phyloP scores from a whole-genome alignment of 352 stramenopile genomes.

The Phytophthora citricola region DNA sequence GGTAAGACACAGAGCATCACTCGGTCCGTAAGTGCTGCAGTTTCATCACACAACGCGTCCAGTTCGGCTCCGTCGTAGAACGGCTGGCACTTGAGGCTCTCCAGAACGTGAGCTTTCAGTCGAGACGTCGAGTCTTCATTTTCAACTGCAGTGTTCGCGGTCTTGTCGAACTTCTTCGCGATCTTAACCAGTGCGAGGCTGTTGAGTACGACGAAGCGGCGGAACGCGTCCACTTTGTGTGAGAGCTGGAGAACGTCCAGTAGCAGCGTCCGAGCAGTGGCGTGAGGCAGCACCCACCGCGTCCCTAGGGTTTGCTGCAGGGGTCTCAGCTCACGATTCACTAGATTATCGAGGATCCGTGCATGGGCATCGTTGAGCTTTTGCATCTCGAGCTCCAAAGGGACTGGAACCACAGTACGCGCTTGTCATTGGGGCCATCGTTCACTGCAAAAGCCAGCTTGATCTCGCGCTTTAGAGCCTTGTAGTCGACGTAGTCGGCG shows the following conservation, averaged over 20 bases:
- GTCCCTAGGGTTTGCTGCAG: constrained; percentile 55
- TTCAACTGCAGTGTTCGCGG: constrained; percentile 17
- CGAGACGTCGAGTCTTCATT: constrained; percentile 17
- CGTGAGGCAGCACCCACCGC: constrained; percentile 60
- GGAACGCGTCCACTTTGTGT: constrained; percentile 71
- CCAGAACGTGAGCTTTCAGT: constrained; percentile 48
- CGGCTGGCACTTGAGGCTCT: constrained; percentile 63
- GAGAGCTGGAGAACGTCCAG: constrained; percentile 69
- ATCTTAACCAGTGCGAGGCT: constrained; percentile 84
- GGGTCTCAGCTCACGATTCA: constrained; percentile 41
- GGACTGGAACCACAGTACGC: constrained; percentile 30
- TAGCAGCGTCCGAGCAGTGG: constrained; percentile 61
- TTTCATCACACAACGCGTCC: constrained; percentile 59
- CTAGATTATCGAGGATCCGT: constrained; percentile 61
- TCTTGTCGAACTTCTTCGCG: constrained; percentile 86
- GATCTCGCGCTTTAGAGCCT: constrained; percentile 76
- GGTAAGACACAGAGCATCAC: constrained; percentile 79
- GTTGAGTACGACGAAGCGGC: constrained; percentile 82
- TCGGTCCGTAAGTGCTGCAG: constrained; percentile 59
- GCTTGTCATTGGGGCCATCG: constrained; percentile 1
- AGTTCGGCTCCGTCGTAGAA: constrained; percentile 73
- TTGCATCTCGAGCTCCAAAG: constrained; percentile 58
- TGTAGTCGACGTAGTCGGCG: constrained; percentile 84
- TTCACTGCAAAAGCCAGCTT: constrained; percentile 38
- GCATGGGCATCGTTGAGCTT: constrained; percentile 69